These are phyloP conservation scores for Mayamaea pseudoterrestris DNA, from an alignment of 108 stramenopile genomes.

Conservation along the genomic window DNA sequence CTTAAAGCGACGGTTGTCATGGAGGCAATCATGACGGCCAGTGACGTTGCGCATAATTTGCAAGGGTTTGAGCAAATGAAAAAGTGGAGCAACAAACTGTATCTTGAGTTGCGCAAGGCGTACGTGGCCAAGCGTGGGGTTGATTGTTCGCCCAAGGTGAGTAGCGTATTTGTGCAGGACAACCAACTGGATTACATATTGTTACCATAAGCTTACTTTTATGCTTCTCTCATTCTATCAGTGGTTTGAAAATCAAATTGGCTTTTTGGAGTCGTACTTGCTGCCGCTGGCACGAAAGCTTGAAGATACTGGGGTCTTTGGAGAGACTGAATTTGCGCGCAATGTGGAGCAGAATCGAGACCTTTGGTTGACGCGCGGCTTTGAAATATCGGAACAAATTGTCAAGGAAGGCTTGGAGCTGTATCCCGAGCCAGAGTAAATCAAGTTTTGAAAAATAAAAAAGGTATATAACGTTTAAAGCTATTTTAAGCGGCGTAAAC, in stretches of 20 bases:
- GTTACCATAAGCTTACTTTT: not conserved
- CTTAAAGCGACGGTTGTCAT: conserved; percentile 33
- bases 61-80: conserved; percentile 34
- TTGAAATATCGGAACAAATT: conserved; percentile 5
- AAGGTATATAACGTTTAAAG: no score
- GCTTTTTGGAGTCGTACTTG: conserved; percentile 40
- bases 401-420: conserved; percentile 3
- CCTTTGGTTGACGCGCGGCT: conserved; percentile 9
- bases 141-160: conserved; percentile 32
- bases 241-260: conserved; percentile 16
- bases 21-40: conserved; percentile 33
- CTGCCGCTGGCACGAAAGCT: conserved; percentile 25
- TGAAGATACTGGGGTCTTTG: conserved; percentile 30
- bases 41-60: conserved; percentile 33
- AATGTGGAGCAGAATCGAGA: conserved; percentile 9
- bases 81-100: conserved; percentile 28
- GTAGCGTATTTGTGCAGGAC: no score
- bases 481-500: not conserved
- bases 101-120: conserved; percentile 26
- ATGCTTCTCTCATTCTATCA: not conserved
- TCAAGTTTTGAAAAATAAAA: no score
- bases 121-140: conserved; percentile 20
- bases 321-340: conserved; percentile 11
- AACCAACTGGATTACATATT: conserved; percentile 2
- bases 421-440: no score